phyloP scores from a whole-genome alignment of 495 filamentous ascomycete genomes.

The Parachaetomium inaequale region DNA sequence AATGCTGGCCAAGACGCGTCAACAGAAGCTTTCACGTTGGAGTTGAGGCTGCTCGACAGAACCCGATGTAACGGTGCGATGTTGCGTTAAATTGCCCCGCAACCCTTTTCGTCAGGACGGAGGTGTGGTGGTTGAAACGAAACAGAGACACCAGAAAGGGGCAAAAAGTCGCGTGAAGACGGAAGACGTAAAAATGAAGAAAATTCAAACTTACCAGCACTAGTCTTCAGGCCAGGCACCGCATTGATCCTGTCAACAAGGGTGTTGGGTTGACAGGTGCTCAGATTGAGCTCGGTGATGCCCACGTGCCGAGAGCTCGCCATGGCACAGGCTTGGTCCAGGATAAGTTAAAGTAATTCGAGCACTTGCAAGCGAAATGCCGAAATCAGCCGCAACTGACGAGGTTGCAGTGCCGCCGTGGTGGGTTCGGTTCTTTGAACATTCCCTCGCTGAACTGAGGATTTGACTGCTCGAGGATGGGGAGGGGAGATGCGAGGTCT shows the following conservation, averaged over 20 bases:
- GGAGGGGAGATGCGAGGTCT: not conserved
- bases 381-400: slow-evolving; percentile 3
- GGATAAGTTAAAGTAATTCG: not conserved
- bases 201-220: slow-evolving; percentile 41
- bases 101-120: not conserved
- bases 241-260: slow-evolving; percentile 47
- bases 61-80: slow-evolving; percentile 11
- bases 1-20: slow-evolving; percentile 41
- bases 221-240: slow-evolving; percentile 49
- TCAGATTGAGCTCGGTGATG: slow-evolving; percentile 47
- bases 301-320: slow-evolving; percentile 32
- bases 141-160: not conserved
- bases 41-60: not conserved
- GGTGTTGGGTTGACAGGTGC: slow-evolving; percentile 38
- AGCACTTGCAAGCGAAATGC: not conserved
- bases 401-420: not conserved
- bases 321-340: slow-evolving; percentile 25
- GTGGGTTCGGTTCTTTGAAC: not conserved
- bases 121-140: not conserved
- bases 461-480: not conserved
- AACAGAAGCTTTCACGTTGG: not conserved
- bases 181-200: not conserved
- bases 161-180: too few relatives aligned
- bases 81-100: not conserved
- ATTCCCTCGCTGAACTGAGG: not conserved